These are phyloP conservation scores for Backusella sp. DNA, from an alignment of 192 early-diverging fungal species.

Conservation along the genomic window DNA sequence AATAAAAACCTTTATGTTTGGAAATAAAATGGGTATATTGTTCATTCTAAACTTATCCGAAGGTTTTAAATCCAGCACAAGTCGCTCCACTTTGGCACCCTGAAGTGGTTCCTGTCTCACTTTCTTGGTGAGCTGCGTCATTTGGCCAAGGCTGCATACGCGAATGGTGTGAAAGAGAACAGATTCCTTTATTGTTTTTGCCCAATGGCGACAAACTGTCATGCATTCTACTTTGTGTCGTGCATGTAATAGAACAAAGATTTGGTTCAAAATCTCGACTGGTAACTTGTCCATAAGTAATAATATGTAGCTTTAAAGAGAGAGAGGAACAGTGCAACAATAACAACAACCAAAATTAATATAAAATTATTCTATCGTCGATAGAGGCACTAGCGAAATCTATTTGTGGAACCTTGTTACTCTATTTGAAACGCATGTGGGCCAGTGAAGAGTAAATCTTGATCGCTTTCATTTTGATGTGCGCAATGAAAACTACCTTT, in stretches of 20 bases:
- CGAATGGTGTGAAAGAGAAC: neutral
- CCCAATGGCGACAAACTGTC: neutral
- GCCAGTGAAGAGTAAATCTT: neutral
- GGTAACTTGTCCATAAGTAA: neutral
- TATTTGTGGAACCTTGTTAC: neutral
- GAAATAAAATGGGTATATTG: neutral
- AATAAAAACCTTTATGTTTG: neutral
- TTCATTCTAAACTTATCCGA: neutral
- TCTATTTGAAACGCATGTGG: neutral
- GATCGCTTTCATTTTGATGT: neutral
- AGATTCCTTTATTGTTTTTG: neutral
- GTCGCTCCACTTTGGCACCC: neutral
- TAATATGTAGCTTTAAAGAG: neutral
- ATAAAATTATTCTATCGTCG: neutral
- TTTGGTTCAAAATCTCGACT: neutral
- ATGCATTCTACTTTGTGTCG: constrained; percentile 1
- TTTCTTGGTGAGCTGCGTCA: neutral
- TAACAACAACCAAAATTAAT: neutral
- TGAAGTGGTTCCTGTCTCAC: neutral
- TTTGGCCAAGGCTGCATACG: neutral
- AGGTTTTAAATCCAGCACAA: neutral
- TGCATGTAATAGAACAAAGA: neutral
- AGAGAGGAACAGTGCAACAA: neutral
- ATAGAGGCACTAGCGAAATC: neutral
- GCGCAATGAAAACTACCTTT: too few species aligned